phyloP scores from a whole-genome alignment of 176 grass and related monocot species.

The Rhynchospora pubera region DNA sequence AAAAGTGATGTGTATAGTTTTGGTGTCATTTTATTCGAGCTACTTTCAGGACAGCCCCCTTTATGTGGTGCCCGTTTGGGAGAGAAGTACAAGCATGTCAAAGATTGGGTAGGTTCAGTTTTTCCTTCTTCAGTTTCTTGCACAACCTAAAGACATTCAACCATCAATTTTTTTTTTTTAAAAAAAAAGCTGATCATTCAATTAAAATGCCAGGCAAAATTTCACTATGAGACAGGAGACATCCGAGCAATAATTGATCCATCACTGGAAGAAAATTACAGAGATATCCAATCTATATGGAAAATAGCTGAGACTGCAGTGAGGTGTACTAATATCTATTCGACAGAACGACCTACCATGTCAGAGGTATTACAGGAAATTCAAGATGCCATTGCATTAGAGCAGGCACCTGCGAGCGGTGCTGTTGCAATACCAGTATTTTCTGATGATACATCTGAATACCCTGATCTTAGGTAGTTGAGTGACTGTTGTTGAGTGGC shows the following conservation, averaged over 20 bases:
- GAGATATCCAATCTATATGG: conserved; percentile 71
- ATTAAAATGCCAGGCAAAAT: conserved; percentile 35
- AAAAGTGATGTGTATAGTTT: conserved; percentile 88
- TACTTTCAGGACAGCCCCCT: conserved; percentile 62
- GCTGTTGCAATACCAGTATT: not conserved
- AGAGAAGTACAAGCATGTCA: conserved; percentile 42
- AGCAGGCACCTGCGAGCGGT: conserved; percentile 11
- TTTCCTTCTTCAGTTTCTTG: not conserved
- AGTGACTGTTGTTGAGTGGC: not conserved
- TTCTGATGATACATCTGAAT: not conserved
- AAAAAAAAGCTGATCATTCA: not conserved
- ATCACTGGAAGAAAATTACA: conserved; percentile 22
- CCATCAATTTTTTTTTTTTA: not conserved
- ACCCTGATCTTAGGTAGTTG: conserved; percentile 13
- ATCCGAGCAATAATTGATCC: conserved; percentile 79
- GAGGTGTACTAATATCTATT: conserved; percentile 46
- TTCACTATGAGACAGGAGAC: conserved; percentile 60
- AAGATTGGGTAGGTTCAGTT: conserved; percentile 26
- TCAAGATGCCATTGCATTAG: conserved; percentile 72
- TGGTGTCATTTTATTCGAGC: conserved; percentile 78
- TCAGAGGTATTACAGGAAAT: conserved; percentile 75
- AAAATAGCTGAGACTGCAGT: conserved; percentile 75
- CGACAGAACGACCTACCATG: conserved; percentile 35
- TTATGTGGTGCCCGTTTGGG: conserved; percentile 43
- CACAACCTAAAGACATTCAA: not conserved